Evolutionary conservation across 108 stramenopile genomes (phyloP), one percentile per base, ranked within the genome.

Genomic region (Conticribra weissflogii): DNA sequence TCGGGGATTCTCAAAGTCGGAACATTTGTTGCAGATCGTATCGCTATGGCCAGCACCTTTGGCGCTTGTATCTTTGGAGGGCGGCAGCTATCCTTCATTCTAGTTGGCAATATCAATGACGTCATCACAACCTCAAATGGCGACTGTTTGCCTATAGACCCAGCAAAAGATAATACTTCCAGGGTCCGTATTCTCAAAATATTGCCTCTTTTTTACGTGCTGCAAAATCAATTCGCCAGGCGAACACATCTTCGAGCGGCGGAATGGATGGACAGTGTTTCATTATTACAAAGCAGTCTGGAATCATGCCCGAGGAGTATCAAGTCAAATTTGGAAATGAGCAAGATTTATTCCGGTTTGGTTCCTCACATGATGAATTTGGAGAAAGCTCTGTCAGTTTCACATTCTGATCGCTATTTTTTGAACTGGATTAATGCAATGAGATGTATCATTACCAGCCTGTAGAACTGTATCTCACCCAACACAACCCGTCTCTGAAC

Each of bases 11-110:
- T 94, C 70, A 89, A 89, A 63, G 93, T 94, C 3, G 93, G 93
- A 25, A 94, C 93, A 32, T 94, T 90, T 63, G 71, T 94, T 25
- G 83, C 90, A 17, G 93, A 94, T 78, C 86, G 93, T 15, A 88
- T 94, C 21, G 93, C 85, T 4, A 85, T 94, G 0, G 64, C 93
- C 32, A 85, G 80, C 41, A 85, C 87, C 0, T 83, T 94, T 53
- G 86, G 81, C 3, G 76, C 78, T 21, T 81, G 83, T 24, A 74
- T 89, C 3, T 72, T 86, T 50, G 64, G 64, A 7, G 88, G 83
- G 3, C 59, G 77, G 3, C 27, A 59, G 8, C 47, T 86, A 8
- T 52, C 79, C 12, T 12, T 60, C 1, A 76, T 57, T 56, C 17
- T 81, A 0, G 48, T 51, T 4, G 53, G 51, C 49, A 53, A 24